Evolutionary conservation across 192 early-diverging fungal species (phyloP).

Genomic region (Coemansia sp.): DNA sequence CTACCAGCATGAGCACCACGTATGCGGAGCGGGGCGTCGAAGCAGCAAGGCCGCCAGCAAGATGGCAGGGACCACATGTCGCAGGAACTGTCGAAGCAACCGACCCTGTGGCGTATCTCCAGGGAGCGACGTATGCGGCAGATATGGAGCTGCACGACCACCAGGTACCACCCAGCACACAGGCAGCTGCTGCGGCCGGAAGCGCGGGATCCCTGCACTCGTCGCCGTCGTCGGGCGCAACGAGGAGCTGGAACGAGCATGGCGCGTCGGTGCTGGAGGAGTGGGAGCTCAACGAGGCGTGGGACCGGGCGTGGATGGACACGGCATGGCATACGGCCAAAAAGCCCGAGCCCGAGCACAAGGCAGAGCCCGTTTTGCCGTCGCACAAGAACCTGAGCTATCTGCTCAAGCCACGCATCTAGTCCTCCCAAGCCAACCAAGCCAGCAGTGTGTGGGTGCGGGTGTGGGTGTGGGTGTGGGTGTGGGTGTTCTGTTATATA

Average conservation of each 20-base stretch:
- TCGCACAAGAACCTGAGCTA: slow-evolving; percentile 44
- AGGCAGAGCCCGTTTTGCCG: slow-evolving; percentile 24
- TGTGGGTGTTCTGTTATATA: not conserved
- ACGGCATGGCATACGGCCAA: slow-evolving; percentile 38
- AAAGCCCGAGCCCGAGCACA: slow-evolving; percentile 13
- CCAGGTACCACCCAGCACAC: slow-evolving; percentile 12
- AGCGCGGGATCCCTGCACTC: slow-evolving; percentile 2
- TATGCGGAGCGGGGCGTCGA: not conserved
- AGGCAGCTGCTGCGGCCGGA: not conserved
- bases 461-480: too few relatives aligned
- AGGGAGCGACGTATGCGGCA: slow-evolving; percentile 29
- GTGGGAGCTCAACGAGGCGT: slow-evolving; percentile 51
- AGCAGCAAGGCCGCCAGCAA: not conserved
- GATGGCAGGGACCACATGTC: slow-evolving; percentile 2
- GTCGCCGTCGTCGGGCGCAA: slow-evolving; percentile 9
- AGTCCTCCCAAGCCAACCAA: too few relatives aligned
- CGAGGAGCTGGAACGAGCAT: slow-evolving; percentile 39
- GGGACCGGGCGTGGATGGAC: slow-evolving; percentile 51
- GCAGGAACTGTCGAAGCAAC: not conserved
- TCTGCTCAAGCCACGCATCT: slow-evolving; percentile 47
- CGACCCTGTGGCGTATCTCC: slow-evolving; percentile 37
- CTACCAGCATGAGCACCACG: slow-evolving; percentile 29
- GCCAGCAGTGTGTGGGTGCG: too few relatives aligned
- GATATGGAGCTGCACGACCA: slow-evolving; percentile 38
- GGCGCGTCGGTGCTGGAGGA: slow-evolving; percentile 43